Conservation (phyloP, 73 alveolate species). For the Durusdinium trenchii region DNA sequence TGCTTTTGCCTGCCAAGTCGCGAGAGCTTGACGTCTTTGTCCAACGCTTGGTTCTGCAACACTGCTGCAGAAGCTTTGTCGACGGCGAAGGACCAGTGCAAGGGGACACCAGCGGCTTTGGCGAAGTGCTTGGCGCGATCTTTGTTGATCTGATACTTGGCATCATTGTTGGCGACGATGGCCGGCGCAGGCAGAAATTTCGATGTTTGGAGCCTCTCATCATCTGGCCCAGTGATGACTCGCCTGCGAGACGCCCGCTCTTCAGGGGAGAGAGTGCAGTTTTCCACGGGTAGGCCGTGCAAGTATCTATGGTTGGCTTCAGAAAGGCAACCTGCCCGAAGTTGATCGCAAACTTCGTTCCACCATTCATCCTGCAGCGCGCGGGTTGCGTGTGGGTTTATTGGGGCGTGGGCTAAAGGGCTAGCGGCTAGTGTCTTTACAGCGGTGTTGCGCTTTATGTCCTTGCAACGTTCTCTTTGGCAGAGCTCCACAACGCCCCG, state of each 20-base stretch:
- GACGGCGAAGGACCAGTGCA: slow-evolving; percentile 32
- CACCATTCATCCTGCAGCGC: no score
- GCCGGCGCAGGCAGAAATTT: background rate
- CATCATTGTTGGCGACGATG: slow-evolving; percentile 46
- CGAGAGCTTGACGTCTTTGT: slow-evolving; percentile 32
- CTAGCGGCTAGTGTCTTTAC: no score
- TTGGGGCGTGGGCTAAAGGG: no score
- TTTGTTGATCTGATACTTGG: slow-evolving; percentile 31
- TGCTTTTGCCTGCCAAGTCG: no score
- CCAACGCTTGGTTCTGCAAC: slow-evolving; percentile 10
- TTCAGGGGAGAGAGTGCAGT: background rate
- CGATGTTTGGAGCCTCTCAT: background rate
- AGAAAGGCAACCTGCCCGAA: background rate
- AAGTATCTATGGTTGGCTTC: background rate
- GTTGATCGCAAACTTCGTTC: slow-evolving; percentile 25
- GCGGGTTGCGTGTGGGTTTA: no score
- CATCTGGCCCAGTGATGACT: background rate
- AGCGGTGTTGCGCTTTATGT: no score
- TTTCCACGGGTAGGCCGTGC: slow-evolving; percentile 47
- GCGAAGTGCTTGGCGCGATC: slow-evolving; percentile 20
- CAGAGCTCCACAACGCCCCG: slow-evolving; percentile 4
- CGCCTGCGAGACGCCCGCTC: background rate
- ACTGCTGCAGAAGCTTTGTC: background rate
- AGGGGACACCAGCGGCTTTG: background rate
- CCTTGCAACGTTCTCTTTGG: background rate